A percentile compares a stretch with the other conserved stretches of the same genome.
Evolutionary conservation across 2,329 filamentous ascomycete species (phyloP).

Genomic region (Penicillium hesseltinei): DNA sequence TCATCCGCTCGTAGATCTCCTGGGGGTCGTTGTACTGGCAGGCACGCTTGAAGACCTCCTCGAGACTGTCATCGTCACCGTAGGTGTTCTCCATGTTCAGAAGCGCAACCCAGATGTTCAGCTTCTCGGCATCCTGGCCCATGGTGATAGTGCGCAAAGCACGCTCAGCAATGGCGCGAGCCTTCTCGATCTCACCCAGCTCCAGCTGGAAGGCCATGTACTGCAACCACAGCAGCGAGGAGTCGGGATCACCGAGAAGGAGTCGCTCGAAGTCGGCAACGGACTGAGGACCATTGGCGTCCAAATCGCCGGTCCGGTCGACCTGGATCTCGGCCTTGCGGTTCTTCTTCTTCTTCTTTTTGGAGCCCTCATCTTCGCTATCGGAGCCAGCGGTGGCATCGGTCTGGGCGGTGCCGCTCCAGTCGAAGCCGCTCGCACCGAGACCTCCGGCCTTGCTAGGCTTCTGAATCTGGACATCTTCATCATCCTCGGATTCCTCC

Average conservation of each 20-base stretch:
- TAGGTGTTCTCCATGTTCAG: conserved; percentile 93
- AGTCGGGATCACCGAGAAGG: conserved; percentile 86
- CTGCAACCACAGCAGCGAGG: conserved; percentile 88
- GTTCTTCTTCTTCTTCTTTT: conserved; percentile 69
- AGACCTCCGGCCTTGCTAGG: conserved; percentile 54
- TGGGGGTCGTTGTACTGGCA: conserved; percentile 92
- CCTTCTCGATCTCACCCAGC: conserved; percentile 82
- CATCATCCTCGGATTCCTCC: conserved; percentile 34
- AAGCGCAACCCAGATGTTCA: conserved; percentile 92
- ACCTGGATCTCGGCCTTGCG: conserved; percentile 75
- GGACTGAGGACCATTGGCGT: conserved; percentile 82
- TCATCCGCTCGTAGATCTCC: conserved; percentile 83
- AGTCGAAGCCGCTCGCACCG: conserved; percentile 78
- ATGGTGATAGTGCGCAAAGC: conserved; percentile 89
- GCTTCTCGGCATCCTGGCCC: conserved; percentile 84
- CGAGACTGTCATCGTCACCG: conserved; percentile 75
- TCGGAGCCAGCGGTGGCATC: conserved; percentile 48
- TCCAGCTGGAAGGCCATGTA: conserved; percentile 99
- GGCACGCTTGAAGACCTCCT: conserved; percentile 85
- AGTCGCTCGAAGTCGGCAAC: conserved; percentile 91
- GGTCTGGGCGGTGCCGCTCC: conserved; percentile 69
- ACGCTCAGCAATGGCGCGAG: conserved; percentile 83
- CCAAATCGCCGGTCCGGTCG: conserved; percentile 88
- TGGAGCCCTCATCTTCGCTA: conserved; percentile 47
- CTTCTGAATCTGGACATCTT: conserved; percentile 46